phyloP scores from a whole-genome alignment of 2,329 filamentous ascomycete species.

The Colletotrichum sp. region DNA sequence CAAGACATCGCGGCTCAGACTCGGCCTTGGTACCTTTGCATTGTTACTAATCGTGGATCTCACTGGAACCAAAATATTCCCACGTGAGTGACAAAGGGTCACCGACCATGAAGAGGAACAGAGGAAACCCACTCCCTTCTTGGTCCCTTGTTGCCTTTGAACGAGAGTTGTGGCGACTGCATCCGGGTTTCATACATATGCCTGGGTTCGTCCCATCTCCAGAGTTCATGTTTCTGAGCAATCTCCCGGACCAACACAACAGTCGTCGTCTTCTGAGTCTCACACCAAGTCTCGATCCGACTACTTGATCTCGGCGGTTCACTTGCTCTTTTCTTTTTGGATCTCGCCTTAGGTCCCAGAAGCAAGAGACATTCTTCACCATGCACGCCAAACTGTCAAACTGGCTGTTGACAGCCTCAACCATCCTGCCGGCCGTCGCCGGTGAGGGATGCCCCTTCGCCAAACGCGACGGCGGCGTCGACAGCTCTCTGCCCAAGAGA shows the following conservation, averaged over 20 bases:
- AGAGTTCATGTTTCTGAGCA: background rate
- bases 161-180: background rate
- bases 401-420: constrained; percentile 10
- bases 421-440: background rate
- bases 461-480: constrained; percentile 10
- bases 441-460: constrained; percentile 12
- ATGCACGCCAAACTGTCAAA: constrained; percentile 18
- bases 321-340: background rate
- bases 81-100: background rate
- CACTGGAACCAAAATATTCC: background rate
- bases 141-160: background rate
- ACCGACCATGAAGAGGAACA: background rate
- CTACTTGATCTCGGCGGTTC: background rate
- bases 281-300: background rate
- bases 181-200: constrained; percentile 4
- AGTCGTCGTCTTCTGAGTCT: background rate
- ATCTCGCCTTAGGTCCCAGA: background rate
- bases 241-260: background rate
- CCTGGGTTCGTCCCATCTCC: constrained; percentile 15
- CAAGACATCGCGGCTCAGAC: background rate
- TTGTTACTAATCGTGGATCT: constrained; percentile 2
- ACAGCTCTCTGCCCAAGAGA: constrained; percentile 9
- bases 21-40: background rate
- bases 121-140: background rate
- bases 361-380: background rate